phyloP scores from a whole-genome alignment of 2,329 filamentous ascomycete genomes.

The Apiospora marii region DNA sequence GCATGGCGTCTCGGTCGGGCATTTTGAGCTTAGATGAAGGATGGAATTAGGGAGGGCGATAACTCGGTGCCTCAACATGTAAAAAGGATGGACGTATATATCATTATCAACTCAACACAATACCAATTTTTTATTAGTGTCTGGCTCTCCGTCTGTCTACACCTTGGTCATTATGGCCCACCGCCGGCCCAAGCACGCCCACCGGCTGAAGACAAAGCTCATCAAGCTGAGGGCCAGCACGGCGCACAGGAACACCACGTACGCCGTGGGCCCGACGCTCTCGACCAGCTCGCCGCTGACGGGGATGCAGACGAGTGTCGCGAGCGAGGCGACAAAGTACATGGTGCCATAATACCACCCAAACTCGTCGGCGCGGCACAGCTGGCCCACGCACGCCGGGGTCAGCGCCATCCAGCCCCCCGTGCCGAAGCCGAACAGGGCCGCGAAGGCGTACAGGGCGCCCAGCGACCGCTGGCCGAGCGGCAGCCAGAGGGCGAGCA shows the following conservation, averaged over 20 bases:
- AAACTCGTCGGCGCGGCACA: constrained; percentile 73
- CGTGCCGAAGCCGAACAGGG: constrained; percentile 72
- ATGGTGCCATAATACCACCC: constrained; percentile 73
- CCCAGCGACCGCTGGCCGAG: constrained; percentile 47
- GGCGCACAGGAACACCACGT: constrained; percentile 7
- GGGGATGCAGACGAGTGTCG: constrained; percentile 21
- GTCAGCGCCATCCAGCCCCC: constrained; percentile 73
- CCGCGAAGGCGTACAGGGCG: constrained; percentile 64
- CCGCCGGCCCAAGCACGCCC: constrained; percentile 18
- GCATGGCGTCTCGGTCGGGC: not conserved
- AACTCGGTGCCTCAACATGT: not conserved
- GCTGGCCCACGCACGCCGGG: constrained; percentile 74
- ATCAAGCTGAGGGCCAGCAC: not conserved
- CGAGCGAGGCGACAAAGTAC: constrained; percentile 48
- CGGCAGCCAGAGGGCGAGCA: constrained; percentile 70
- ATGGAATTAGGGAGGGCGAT: not conserved
- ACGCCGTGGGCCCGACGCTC: constrained; percentile 1
- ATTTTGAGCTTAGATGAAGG: not conserved
- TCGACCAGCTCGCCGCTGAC: constrained; percentile 24
- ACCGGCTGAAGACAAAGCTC: constrained; percentile 20
- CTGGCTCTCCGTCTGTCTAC: not conserved
- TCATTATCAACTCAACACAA: not conserved
- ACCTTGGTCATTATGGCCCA: constrained; percentile 1
- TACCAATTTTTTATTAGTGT: not conserved
- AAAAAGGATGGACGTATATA: not conserved